These are phyloP conservation scores for Pythium phragmitis DNA, from an alignment of 352 stramenopile genomes.

Conservation along the genomic window DNA sequence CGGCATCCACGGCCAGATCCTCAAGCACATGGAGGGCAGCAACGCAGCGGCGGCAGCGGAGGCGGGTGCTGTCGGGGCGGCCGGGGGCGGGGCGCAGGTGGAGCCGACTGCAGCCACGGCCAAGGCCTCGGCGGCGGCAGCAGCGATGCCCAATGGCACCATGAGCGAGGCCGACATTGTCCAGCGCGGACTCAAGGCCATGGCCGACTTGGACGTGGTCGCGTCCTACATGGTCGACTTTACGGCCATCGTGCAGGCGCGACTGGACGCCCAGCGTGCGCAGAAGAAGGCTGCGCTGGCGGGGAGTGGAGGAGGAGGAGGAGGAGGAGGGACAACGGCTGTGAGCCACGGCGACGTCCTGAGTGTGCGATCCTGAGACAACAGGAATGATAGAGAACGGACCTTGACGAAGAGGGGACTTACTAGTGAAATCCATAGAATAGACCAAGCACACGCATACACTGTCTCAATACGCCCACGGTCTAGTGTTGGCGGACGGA, in stretches of 20 bases:
- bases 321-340: background rate
- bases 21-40: conserved; percentile 83
- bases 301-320: background rate
- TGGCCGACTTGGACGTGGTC: conserved; percentile 90
- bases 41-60: conserved; percentile 26
- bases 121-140: conserved; percentile 3
- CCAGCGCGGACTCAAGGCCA: conserved; percentile 82
- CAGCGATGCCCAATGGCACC: conserved; percentile 32
- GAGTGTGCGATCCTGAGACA: conserved; percentile 2
- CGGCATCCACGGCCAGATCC: conserved; percentile 83
- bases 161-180: conserved; percentile 84
- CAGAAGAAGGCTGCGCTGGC: conserved; percentile 59
- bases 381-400: too few relatives aligned
- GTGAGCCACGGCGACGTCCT: conserved; percentile 14
- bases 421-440: too few relatives aligned
- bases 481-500: too few relatives aligned
- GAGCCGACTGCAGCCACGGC: conserved; percentile 1
- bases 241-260: conserved; percentile 70
- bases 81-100: background rate
- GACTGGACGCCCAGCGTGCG: conserved; percentile 66
- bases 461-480: too few relatives aligned
- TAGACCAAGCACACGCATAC: too few relatives aligned
- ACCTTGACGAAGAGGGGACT: too few relatives aligned
- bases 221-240: conserved; percentile 94
- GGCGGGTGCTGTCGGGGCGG: conserved; percentile 4